Evolutionary conservation across 305 asterid species (phyloP).

Genomic region (Fraxinus albicans): DNA sequence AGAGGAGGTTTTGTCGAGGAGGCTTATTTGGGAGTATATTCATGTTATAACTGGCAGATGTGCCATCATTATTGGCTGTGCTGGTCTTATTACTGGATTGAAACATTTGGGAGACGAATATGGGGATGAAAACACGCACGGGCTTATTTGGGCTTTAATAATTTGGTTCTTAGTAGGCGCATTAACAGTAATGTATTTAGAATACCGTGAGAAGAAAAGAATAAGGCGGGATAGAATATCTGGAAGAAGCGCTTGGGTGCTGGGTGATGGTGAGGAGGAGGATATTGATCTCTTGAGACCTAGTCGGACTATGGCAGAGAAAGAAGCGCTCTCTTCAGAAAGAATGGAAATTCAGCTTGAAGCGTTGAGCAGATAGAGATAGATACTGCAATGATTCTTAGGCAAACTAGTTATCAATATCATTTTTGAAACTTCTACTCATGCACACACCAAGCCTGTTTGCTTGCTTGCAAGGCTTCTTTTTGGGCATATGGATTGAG

Average conservation of each 20-base stretch:
- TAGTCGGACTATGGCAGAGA: conserved; percentile 37
- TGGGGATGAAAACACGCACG: conserved; percentile 63
- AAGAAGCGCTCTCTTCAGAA: conserved; percentile 48
- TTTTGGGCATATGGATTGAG: conserved; percentile 24
- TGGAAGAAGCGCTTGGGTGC: conserved; percentile 79
- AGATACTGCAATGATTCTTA: conserved; percentile 9
- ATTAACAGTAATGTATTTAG: conserved; percentile 59
- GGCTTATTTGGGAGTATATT: conserved; percentile 73
- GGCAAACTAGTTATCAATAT: conserved; percentile 20
- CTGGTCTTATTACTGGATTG: conserved; percentile 86
- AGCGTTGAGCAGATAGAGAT: conserved; percentile 62
- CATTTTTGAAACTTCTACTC: conserved; percentile 34
- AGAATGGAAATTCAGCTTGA: conserved; percentile 96
- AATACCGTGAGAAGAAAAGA: conserved; percentile 57
- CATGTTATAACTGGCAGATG: conserved; percentile 73
- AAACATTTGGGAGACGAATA: conserved; percentile 87
- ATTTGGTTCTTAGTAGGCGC: conserved; percentile 75
- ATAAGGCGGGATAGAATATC: conserved; percentile 37
- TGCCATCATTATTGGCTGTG: conserved; percentile 68
- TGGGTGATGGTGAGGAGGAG: conserved; percentile 82
- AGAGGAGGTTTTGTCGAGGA: conserved; percentile 48
- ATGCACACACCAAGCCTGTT: conserved; percentile 21
- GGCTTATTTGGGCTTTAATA: conserved; percentile 81
- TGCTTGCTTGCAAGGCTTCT: not conserved
- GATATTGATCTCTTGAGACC: conserved; percentile 67